Evolutionary conservation across 192 early-diverging fungal genomes (phyloP), one percentile per base, ranked within the genome.

Genomic region (Phlyctochytrium planicorne): DNA sequence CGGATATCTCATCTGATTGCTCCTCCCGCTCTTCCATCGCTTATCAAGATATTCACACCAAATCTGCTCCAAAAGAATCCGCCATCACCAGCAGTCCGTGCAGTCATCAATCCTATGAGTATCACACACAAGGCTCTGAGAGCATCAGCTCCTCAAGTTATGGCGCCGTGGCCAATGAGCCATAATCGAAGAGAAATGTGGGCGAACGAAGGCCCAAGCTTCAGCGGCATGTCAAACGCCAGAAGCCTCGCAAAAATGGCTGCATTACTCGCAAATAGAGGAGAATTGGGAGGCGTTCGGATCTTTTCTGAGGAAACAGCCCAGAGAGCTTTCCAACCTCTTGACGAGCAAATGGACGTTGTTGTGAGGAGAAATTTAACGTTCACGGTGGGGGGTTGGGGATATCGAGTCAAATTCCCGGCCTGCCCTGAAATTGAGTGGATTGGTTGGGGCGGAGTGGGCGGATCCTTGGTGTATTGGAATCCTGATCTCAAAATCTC

Each of bases 401-500:
- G 55, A 4, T 29, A 57, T 25, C 20, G 55, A 6, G 55, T 57
- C 55, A 57, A 29, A 27, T 57, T 30, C 17, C 32, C 60, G 34
- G 35, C 35, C 12, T 2, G 34, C 14, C 10, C 34, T 34, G 12
- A 63, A 66, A 31, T 61, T 17, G 68, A 62, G 2, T 82, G 75
- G 74, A 37, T 79, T 47, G 87, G 88, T 20, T 89, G 88, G 88
- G 80, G 78, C 2, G 89, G 89, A 1, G 78, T 78, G 2, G 88
- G 89, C 3, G 89, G 89, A 0, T 78, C 75, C 14, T 24, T 72
- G 16, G 70, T 66, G 17, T n/a, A 57, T 1, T 90, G 82, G 77
- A 87, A 89, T 60, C 72, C 63, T 1, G 78, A 87, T 30, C 74
- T 81, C 23, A 73, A 77, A 30, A 75, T 89, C 47, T 77, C 79